These are phyloP conservation scores for Cladosporium sphaerospermum DNA, from an alignment of 2,329 filamentous ascomycete genomes.

Conservation along the genomic window DNA sequence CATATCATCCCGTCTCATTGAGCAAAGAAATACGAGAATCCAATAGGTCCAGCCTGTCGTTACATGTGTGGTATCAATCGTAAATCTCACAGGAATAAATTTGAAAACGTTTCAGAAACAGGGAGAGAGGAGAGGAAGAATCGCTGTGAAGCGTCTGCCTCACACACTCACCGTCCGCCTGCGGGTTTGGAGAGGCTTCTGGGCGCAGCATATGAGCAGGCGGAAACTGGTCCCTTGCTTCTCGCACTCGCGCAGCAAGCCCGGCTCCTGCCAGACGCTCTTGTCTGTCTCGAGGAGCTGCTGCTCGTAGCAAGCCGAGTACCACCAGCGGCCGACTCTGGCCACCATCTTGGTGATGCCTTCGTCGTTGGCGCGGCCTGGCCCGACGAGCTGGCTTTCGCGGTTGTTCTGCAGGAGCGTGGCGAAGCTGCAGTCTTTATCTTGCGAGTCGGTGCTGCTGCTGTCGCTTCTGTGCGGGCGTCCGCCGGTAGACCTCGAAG, in stretches of 20 bases:
- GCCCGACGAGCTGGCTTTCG: conserved; percentile 24
- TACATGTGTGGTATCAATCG: background rate
- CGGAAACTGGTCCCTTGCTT: conserved; percentile 81
- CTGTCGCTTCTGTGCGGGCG: conserved; percentile 3
- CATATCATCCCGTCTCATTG: background rate
- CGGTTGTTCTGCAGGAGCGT: conserved; percentile 42
- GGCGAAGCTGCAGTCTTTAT: conserved; percentile 20
- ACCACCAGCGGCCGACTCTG: conserved; percentile 93
- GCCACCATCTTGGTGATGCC: conserved; percentile 89
- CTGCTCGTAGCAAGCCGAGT: conserved; percentile 80
- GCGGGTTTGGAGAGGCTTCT: conserved; percentile 57
- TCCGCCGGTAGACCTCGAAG: conserved; percentile 11
- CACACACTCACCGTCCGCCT: conserved; percentile 46
- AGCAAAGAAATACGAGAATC: background rate
- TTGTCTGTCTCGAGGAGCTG: conserved; percentile 40
- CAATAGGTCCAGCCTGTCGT: conserved; percentile 2
- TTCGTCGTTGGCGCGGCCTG: conserved; percentile 57
- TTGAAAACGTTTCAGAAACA: background rate
- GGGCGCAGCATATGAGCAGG: conserved; percentile 83
- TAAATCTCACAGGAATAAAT: background rate
- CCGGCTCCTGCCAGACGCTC: conserved; percentile 74
- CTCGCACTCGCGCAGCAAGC: conserved; percentile 76
- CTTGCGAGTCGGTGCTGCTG: conserved; percentile 8
- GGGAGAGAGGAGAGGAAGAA: background rate
- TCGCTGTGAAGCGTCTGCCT: conserved; percentile 10